Percentiles rank a stretch among this genome's conserved stretches.
These are phyloP conservation scores for Pseudotulostoma volvatum DNA, from an alignment of 495 filamentous ascomycete species.

Conservation along the genomic window DNA sequence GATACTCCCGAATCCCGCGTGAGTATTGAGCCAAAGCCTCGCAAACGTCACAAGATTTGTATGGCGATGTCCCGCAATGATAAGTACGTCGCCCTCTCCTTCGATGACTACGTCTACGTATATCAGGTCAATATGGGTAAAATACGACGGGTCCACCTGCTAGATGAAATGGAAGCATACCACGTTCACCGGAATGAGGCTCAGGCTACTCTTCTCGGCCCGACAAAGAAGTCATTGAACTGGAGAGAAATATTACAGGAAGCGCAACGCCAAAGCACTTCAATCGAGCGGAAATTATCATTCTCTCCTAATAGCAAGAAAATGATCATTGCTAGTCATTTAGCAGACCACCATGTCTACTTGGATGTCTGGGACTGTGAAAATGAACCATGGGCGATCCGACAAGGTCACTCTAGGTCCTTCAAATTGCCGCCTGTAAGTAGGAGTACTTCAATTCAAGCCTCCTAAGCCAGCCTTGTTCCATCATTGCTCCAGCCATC, in stretches of 20 bases:
- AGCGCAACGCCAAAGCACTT: constrained; percentile 3
- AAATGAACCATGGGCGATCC: constrained; percentile 9
- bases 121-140: constrained; percentile 9
- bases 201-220: not conserved
- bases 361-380: constrained; percentile 14
- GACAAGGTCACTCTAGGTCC: constrained; percentile 7
- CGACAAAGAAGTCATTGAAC: not conserved
- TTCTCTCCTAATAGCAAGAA: constrained; percentile 11
- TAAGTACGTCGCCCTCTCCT: constrained; percentile 11
- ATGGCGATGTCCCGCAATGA: constrained; percentile 17
- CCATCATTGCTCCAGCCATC: too few species aligned
- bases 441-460: too few species aligned
- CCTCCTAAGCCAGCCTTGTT: not conserved
- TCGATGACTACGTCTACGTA: constrained; percentile 11
- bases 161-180: constrained; percentile 3
- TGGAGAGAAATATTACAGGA: not conserved
- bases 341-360: constrained; percentile 8
- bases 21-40: constrained; percentile 8
- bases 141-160: constrained; percentile 8
- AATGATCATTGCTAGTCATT: constrained; percentile 12
- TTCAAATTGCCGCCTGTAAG: constrained; percentile 12
- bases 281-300: constrained; percentile 10
- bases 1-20: constrained; percentile 7
- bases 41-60: constrained; percentile 5
- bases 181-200: not conserved